Evolutionary conservation across 2,329 filamentous ascomycete genomes (phyloP).

Genomic region (Dactylellina cionopaga): DNA sequence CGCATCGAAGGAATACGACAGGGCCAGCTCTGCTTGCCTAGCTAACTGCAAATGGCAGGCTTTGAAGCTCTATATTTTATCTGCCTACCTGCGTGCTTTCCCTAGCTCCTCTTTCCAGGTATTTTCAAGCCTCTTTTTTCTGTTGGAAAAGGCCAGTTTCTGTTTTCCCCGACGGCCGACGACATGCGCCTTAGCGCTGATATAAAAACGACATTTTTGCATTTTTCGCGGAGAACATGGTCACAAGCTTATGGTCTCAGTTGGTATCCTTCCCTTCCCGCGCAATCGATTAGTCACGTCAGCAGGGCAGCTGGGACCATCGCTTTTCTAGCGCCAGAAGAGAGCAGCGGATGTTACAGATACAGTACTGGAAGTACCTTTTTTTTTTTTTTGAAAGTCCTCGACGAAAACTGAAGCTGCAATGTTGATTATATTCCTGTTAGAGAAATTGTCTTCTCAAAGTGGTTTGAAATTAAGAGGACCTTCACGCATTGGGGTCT

Average conservation of each 20-base stretch:
- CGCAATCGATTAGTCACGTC: conserved; percentile 14
- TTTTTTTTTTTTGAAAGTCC: background rate
- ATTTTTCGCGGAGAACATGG: no score
- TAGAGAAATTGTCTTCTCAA: background rate
- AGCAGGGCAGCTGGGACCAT: background rate
- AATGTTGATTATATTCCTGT: conserved; percentile 38
- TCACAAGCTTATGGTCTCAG: no score
- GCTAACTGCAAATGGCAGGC: conserved; percentile 6
- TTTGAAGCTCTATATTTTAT: background rate
- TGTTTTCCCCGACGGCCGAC: no score
- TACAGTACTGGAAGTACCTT: background rate
- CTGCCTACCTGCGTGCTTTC: no score
- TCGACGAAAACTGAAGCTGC: conserved; percentile 6
- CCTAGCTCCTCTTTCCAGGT: no score
- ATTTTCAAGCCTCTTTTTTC: background rate
- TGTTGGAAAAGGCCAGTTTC: background rate
- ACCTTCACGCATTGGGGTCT: no score
- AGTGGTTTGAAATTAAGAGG: no score
- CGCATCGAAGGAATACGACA: conserved; percentile 2
- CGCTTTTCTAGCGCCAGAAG: background rate
- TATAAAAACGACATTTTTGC: no score
- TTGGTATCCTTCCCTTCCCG: background rate
- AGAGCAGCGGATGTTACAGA: conserved; percentile 26
- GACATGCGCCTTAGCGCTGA: no score
- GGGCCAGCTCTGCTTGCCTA: no score